Percentiles rank a stretch among this genome's conserved stretches.
Conservation (phyloP, 208 protist genomes). For the Crithidia mellificae region DNA sequence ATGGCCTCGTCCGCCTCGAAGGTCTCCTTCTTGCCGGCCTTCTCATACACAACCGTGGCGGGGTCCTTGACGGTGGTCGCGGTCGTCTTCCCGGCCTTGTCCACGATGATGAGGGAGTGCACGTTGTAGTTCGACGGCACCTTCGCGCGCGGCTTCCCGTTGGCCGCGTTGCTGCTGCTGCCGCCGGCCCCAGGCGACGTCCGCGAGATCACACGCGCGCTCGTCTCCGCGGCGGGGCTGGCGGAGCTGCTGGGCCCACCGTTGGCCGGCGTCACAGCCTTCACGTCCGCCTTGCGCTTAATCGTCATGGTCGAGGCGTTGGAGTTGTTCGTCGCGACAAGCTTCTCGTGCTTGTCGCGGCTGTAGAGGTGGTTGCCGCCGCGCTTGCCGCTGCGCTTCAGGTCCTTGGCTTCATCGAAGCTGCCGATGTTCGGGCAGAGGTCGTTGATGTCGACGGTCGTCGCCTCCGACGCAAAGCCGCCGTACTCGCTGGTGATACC, state of each 20-base stretch:
- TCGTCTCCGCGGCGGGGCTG: constrained; percentile 12
- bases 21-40: constrained; percentile 68
- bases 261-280: background rate
- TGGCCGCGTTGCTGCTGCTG: constrained; percentile 22
- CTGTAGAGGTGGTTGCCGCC: constrained; percentile 69
- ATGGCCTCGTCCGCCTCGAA: constrained; percentile 78
- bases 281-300: constrained; percentile 37
- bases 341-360: constrained; percentile 53
- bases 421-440: constrained; percentile 62
- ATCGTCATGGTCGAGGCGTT: constrained; percentile 48
- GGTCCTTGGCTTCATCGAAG: constrained; percentile 46
- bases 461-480: constrained; percentile 41
- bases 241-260: background rate
- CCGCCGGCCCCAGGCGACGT: constrained; percentile 10
- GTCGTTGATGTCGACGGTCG: constrained; percentile 32
- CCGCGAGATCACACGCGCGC: background rate
- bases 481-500: constrained; percentile 42
- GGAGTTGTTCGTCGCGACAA: constrained; percentile 41
- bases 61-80: constrained; percentile 52
- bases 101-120: constrained; percentile 70
- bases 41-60: constrained; percentile 53
- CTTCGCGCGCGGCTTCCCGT: constrained; percentile 46
- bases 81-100: constrained; percentile 23
- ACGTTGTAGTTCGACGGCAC: constrained; percentile 75
- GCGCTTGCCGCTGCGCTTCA: constrained; percentile 69